Base-by-base conservation (phyloP, 2,329 filamentous ascomycete genomes). In the Fusarium scirpi region DNA sequence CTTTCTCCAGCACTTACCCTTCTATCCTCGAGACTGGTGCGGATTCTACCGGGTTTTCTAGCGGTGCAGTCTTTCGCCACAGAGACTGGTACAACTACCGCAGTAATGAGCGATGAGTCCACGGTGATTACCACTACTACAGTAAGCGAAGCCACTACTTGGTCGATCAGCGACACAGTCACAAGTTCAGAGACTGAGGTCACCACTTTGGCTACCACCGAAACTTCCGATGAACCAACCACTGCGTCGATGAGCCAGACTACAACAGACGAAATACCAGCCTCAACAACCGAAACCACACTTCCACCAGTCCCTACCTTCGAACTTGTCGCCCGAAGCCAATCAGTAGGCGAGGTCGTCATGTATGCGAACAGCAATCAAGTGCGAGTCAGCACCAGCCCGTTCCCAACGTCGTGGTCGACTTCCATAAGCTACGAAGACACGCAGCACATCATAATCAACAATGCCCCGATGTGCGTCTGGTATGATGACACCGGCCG, bases 341-440 rank as follows among this genome's bases (percentile, higher is more conserved):
- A 22, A 22, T 10, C n/a, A 3, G 0, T 32, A 5, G 46, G 46
- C n/a, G n/a, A 32, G 4, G 3, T 48, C 18, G 46, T 32, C 0
- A 22, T 48, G 46, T 6, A n/a, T n/a, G n/a, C n/a, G n/a, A n/a
- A 48, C 7, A n/a, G 46, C 2, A 15, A 13, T 12, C 6, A 3
- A 16, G 9, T 48, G 1, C 4, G 16, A 4, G 6, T 12, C n/a
- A 32, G 27, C 7, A 18, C 27, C 4, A 0, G 0, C 16, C 6
- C 8, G 22, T 48, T 48, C 0, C 3, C 27, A 12, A 3, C n/a
- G 2, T 18, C 46, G 18, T 48, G n/a, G 27, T 7, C n/a, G 1
- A 32, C n/a, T 16, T 18, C 13, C 0, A 32, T 48, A 6, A 18
- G 3, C 15, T 48, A 32, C 5, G 25, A 48, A 9, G 13, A n/a